phyloP scores from a whole-genome alignment of 2,329 filamentous ascomycete genomes.

The Epichloe typhina region DNA sequence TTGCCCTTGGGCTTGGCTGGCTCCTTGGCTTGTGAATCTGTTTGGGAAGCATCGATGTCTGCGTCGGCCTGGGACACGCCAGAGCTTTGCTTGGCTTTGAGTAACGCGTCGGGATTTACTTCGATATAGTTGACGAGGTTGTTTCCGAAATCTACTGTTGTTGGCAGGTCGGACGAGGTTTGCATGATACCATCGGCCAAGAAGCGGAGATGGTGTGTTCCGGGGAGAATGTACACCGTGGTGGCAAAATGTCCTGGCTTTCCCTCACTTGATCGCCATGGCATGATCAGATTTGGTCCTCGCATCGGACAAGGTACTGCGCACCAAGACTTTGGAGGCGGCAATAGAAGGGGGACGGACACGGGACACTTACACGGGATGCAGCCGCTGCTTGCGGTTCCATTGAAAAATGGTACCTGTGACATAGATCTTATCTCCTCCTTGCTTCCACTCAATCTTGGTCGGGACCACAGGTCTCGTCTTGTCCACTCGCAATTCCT shows the following conservation, averaged over 20 bases:
- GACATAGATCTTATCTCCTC: slow-evolving; percentile 84
- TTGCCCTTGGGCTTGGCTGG: slow-evolving; percentile 38
- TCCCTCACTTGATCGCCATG: slow-evolving; percentile 28
- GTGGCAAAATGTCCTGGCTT: slow-evolving; percentile 57
- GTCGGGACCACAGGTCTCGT: slow-evolving; percentile 71
- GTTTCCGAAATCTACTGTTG: slow-evolving; percentile 94
- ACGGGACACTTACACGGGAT: slow-evolving; percentile 59
- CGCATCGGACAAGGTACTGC: background rate
- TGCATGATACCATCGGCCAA: slow-evolving; percentile 89
- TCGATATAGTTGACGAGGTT: slow-evolving; percentile 98
- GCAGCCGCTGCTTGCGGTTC: slow-evolving; percentile 84
- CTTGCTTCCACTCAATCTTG: slow-evolving; percentile 69
- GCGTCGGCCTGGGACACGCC: slow-evolving; percentile 7
- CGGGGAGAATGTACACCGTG: slow-evolving; percentile 66
- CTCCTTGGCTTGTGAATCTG: slow-evolving; percentile 22
- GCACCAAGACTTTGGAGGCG: background rate
- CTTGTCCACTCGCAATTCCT: slow-evolving; percentile 65
- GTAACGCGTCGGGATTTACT: slow-evolving; percentile 58
- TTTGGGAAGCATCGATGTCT: slow-evolving; percentile 2
- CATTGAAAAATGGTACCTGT: slow-evolving; percentile 96
- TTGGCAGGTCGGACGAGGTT: slow-evolving; percentile 75
- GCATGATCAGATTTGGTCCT: background rate
- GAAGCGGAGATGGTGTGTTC: slow-evolving; percentile 94
- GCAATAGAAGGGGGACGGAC: background rate
- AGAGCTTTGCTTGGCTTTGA: slow-evolving; percentile 15